phyloP scores from a whole-genome alignment of 805 yeast species.

The Kodamaea laetipori region DNA sequence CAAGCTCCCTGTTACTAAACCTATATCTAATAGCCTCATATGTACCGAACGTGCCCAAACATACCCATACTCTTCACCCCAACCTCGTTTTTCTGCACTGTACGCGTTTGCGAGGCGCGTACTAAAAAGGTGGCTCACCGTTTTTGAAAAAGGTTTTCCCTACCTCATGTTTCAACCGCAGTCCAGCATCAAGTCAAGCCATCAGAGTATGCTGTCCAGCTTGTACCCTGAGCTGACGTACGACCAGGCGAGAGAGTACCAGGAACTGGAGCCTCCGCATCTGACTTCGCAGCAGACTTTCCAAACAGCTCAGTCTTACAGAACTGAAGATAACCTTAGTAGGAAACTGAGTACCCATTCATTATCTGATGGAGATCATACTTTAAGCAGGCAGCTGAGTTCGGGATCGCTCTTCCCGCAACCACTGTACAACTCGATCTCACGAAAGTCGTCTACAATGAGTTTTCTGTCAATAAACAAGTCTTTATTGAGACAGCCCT shows the following conservation, averaged over 20 bases:
- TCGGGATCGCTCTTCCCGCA: constrained; percentile 6
- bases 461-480: constrained; percentile 39
- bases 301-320: constrained; percentile 3
- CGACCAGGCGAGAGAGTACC: neutral
- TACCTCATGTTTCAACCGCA: constrained; percentile 8
- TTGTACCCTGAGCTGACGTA: constrained; percentile 8
- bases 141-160: neutral
- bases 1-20: too few species aligned
- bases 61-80: too few species aligned
- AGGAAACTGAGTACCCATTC: constrained; percentile 7
- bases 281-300: constrained; percentile 8
- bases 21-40: too few species aligned
- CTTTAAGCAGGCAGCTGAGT: constrained; percentile 6
- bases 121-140: too few species aligned
- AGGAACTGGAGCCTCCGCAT: neutral
- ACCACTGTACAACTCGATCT: constrained; percentile 4
- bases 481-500: constrained; percentile 28
- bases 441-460: constrained; percentile 19
- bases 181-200: neutral
- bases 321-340: constrained; percentile 1
- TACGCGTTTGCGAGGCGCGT: too few species aligned
- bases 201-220: constrained; percentile 12
- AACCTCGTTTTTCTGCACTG: too few species aligned
- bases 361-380: constrained; percentile 7
- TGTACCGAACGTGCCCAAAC: too few species aligned